Evolutionary conservation across 805 yeast species (phyloP).

Genomic region (Priceomyces medius): DNA sequence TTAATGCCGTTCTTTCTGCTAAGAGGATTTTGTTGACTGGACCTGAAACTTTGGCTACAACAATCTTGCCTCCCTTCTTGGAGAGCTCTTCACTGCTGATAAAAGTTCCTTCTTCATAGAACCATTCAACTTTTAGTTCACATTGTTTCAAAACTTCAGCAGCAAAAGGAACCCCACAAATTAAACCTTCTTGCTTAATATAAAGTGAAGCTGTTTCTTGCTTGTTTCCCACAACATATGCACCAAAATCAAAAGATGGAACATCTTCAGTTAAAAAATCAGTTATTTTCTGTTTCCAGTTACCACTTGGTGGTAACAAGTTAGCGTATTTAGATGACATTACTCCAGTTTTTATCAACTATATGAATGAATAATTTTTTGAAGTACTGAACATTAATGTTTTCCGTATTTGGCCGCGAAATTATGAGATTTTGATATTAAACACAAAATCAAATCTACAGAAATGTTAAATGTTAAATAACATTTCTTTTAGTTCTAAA

Average conservation of each 20-base stretch:
- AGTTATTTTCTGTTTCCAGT: constrained; percentile 79
- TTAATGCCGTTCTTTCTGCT: constrained; percentile 85
- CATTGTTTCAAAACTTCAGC: constrained; percentile 80
- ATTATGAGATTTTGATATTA: not conserved
- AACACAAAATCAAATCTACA: not conserved
- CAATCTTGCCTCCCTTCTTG: constrained; percentile 51
- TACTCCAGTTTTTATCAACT: not conserved
- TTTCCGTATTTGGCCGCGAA: not conserved
- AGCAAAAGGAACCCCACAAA: constrained; percentile 89
- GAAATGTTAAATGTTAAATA: too few species aligned
- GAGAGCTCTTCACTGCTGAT: constrained; percentile 42
- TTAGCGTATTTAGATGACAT: constrained; percentile 39
- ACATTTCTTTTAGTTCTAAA: too few species aligned
- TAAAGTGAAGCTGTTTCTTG: constrained; percentile 69
- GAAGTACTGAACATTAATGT: not conserved
- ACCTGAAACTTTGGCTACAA: constrained; percentile 77
- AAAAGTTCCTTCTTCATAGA: constrained; percentile 63
- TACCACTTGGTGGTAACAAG: constrained; percentile 70
- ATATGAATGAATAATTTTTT: not conserved
- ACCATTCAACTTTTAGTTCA: constrained; percentile 70
- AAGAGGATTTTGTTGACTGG: constrained; percentile 75
- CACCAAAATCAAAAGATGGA: constrained; percentile 93
- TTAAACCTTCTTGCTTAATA: constrained; percentile 77
- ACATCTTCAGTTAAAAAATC: constrained; percentile 82
- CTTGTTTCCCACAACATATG: constrained; percentile 85